Evolutionary conservation across 345 rosid genomes (phyloP).

Genomic region (Excoecaria cochinchinensis): DNA sequence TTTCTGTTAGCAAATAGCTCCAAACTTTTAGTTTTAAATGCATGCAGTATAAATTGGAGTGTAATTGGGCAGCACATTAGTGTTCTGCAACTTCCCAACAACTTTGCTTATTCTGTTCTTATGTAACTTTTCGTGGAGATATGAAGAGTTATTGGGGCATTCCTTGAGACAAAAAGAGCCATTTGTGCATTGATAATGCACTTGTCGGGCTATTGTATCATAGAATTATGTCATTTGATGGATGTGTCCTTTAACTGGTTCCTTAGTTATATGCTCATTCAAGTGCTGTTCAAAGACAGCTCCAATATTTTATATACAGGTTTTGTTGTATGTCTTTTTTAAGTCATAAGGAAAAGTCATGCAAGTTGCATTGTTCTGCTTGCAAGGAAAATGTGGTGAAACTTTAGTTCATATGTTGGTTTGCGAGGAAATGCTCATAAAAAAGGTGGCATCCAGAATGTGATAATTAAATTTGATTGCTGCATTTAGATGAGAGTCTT

Average conservation of each 20-base stretch:
- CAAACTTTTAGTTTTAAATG: not conserved
- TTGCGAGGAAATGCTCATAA: not conserved
- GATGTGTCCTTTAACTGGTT: not conserved
- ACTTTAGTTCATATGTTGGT: not conserved
- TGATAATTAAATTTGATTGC: not conserved
- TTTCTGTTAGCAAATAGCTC: conserved; percentile 2
- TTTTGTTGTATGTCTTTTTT: not conserved
- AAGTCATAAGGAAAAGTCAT: not conserved
- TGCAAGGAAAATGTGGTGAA: not conserved
- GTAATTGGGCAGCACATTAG: not conserved
- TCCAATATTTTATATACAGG: not conserved
- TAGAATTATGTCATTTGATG: not conserved
- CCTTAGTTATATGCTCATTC: not conserved
- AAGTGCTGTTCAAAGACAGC: not conserved
- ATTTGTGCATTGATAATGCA: not conserved
- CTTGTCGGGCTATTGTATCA: not conserved
- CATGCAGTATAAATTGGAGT: conserved; percentile 1
- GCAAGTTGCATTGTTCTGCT: not conserved
- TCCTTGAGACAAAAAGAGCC: not conserved
- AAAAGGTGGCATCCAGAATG: not conserved
- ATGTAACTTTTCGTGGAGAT: not conserved
- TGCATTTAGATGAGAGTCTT: not conserved
- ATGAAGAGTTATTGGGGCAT: not conserved
- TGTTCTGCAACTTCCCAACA: not conserved
- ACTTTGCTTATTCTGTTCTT: not conserved